These are phyloP conservation scores for Eucalyptus virginea DNA, from an alignment of 345 rosid species.

Conservation along the genomic window DNA sequence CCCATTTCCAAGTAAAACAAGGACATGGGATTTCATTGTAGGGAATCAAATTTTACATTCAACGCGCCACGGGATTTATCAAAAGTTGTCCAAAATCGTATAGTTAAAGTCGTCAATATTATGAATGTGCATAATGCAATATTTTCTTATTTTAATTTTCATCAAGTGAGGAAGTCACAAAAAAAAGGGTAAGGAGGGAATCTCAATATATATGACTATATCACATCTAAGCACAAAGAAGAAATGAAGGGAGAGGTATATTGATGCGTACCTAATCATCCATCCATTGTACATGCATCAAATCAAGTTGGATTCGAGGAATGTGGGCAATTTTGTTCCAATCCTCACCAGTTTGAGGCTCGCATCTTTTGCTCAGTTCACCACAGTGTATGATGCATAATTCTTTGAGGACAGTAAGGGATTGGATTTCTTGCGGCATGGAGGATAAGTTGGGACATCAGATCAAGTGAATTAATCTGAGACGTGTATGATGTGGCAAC, in stretches of 20 bases:
- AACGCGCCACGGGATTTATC: neutral
- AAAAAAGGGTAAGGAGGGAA: neutral
- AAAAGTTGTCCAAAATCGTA: neutral
- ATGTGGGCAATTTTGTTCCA: neutral
- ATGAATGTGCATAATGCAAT: neutral
- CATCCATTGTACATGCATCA: fast-evolving
- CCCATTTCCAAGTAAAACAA: neutral
- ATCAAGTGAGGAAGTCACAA: too few relatives aligned
- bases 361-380: neutral
- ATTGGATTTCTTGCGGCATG: neutral
- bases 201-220: neutral
- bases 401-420: neutral
- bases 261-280: neutral
- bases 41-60: neutral
- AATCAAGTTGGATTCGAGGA: neutral
- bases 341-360: neutral
- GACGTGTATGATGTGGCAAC: neutral
- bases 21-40: fast-evolving
- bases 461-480: fast-evolving
- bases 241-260: neutral
- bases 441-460: neutral
- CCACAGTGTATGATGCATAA: fast-evolving
- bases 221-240: neutral
- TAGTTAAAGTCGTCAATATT: too few relatives aligned
- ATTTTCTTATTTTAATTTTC: neutral